Base-by-base conservation (phyloP, 1,139 yeast genomes). In the Protomyces macrosporus region DNA sequence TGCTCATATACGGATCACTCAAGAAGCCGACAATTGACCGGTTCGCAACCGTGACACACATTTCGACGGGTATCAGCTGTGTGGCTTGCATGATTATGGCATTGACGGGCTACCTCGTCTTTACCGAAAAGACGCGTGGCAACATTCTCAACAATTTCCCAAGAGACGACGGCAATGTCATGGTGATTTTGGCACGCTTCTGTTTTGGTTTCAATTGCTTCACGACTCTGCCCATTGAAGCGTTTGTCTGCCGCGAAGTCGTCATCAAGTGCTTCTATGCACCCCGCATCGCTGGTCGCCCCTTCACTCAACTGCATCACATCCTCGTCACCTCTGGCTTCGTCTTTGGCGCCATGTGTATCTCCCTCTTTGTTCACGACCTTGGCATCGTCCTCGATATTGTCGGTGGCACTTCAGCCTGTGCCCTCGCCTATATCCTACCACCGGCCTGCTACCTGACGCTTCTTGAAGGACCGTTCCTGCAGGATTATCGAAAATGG, bases 401-500 rank as follows among this genome's bases (percentile, higher is more conserved):
- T 6, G 90, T 90, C 39, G 98, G 98, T 0, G 93, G 97, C 0
- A 87, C 96, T 0, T 87, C 96, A 0, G 98, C 97, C 0, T 88
- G 96, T 12, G 78, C 89, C 45, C 86, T 91, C 88, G 97, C 98
- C 0, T 91, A 89, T 71, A 89, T 91, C 30, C 77, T 91, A 10
- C 98, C 98, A 0, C 97, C 97, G 4, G 74, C 86, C 74, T 90
- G 97, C 71, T 88, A 82, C 71, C 75, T 89, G 66, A 84, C 86
- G 68, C 79, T 90, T 68, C 81, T 89, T 0, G 79, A 82, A 70
- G 80, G 80, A 62, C 74, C 77, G 16, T 54, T 51, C 53, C 50
- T 51, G 51, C 7, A 45, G 32, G 50, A 51, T n/a, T 84, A 71
- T 53, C 78, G 82, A 52, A 79, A 79, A 60, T 62, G 84, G 1